Percentiles rank a stretch among this genome's conserved stretches.
Evolutionary conservation across 305 asterid species (phyloP).

Genomic region (Andrographis paniculata): DNA sequence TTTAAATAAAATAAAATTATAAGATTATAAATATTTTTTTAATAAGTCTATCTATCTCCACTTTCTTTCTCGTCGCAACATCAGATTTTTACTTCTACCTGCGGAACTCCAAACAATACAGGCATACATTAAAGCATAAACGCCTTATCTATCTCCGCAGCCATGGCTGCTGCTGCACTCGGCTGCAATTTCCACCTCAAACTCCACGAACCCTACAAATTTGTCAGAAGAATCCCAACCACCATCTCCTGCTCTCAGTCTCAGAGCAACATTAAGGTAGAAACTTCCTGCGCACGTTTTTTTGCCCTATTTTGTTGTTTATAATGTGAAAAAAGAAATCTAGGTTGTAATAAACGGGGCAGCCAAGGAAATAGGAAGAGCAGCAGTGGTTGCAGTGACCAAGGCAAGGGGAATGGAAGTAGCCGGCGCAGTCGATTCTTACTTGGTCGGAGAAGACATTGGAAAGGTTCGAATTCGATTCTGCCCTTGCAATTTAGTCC

Average conservation of each 20-base stretch:
- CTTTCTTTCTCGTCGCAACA: too few species aligned
- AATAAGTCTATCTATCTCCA: too few species aligned
- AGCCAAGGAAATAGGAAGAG: slow-evolving; percentile 82
- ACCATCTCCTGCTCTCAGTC: slow-evolving; percentile 40
- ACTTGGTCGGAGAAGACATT: slow-evolving; percentile 67
- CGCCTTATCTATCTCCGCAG: too few species aligned
- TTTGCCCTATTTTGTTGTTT: neutral
- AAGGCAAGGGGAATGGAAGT: slow-evolving; percentile 85
- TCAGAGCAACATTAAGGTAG: slow-evolving; percentile 48
- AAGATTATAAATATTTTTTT: too few species aligned
- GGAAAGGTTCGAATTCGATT: slow-evolving; percentile 41
- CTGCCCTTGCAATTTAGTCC: neutral
- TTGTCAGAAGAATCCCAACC: slow-evolving; percentile 11
- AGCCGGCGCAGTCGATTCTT: slow-evolving; percentile 78
- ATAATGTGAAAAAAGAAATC: neutral
- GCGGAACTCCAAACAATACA: too few species aligned
- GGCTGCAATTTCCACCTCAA: slow-evolving; percentile 39
- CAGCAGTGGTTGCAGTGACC: slow-evolving; percentile 77
- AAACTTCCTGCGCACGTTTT: neutral
- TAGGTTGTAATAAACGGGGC: slow-evolving; percentile 83
- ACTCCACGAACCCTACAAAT: slow-evolving; percentile 7
- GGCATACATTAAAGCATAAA: too few species aligned
- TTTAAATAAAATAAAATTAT: too few species aligned
- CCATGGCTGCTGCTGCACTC: slow-evolving; percentile 40
- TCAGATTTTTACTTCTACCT: too few species aligned